These are phyloP conservation scores for Acacia concinna DNA, from an alignment of 331 rosid genomes.

Conservation along the genomic window DNA sequence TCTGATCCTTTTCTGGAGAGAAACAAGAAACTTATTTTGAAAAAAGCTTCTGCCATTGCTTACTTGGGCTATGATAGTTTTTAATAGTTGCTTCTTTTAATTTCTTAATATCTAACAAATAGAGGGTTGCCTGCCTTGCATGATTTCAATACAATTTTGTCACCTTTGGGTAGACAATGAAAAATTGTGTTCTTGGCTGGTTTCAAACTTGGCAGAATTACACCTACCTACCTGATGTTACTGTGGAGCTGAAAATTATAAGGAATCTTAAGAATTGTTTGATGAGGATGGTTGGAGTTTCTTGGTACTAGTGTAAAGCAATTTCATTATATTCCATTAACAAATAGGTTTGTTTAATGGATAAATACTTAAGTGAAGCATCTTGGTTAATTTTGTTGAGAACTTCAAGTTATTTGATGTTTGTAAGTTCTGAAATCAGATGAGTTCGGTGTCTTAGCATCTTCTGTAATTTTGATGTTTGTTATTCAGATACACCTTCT, in stretches of 20 bases:
- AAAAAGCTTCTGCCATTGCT: constrained; percentile 3
- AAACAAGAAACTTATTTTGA: constrained; percentile 3
- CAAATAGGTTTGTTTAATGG: background rate
- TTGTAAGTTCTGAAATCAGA: constrained; percentile 5
- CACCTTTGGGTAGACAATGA: background rate
- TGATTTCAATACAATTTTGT: background rate
- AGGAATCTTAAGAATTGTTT: background rate
- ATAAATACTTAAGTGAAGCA: background rate
- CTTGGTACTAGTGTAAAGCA: constrained; percentile 11
- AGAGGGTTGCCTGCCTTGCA: constrained; percentile 3
- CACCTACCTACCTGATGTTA: constrained; percentile 1
- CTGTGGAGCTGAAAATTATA: constrained; percentile 9
- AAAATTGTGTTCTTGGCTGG: constrained; percentile 6
- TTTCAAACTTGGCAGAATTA: constrained; percentile 2
- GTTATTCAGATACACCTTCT: constrained; percentile 52
- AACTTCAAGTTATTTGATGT: background rate
- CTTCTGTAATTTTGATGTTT: constrained; percentile 32
- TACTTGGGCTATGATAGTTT: background rate
- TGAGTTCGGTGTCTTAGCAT: constrained; percentile 8
- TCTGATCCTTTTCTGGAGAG: constrained; percentile 11
- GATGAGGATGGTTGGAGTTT: background rate
- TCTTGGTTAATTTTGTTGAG: constrained; percentile 8
- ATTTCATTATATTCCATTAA: background rate
- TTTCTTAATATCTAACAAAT: constrained; percentile 9
- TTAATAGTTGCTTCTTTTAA: background rate